Evolutionary conservation across 2,329 filamentous ascomycete species (phyloP), one percentile per base, ranked within the genome.

Genomic region (Zalaria obscura): DNA sequence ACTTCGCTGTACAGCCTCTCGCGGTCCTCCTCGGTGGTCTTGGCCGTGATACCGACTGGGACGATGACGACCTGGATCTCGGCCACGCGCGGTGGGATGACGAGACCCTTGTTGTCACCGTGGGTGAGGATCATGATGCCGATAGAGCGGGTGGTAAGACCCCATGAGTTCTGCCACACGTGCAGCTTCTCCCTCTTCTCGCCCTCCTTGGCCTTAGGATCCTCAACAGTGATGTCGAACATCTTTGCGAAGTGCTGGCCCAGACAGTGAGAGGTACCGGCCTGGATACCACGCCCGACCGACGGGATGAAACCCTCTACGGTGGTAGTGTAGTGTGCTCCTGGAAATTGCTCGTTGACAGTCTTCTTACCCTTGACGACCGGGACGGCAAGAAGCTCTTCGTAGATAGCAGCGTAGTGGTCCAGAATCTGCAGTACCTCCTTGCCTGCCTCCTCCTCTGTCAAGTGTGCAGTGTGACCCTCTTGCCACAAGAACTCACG

Each of bases 111-210:
- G 68, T 98, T 83, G 60, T 98, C 91, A 55, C 87, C 82, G 66
- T 98, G 91, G 46, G 93, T 87, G 78, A 98, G 91, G 56, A 95
- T 84, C 89, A 96, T 96, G 61, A 96, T 87, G 67, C 91, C 93
- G 50, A 98, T 93, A 43, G 89, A 86, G 59, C 91, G 86, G 41
- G 91, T 98, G 1, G 89, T 96, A 46, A 98, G 76, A 65, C 91
- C 91, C 91, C 91, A 98, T 9, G 87, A 95, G 70, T 98, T 98
- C 63, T 98, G 91, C 88, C 89, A 96, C 43, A 96, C 88, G 57
- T 89, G 69, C 43, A 95, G 68, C 55, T 86, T 80, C 52, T 80
- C 73, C 50, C 83, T 83, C 65, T 84, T 82, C 61, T 91, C 77
- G 38, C 75, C 78, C 27, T 59, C 61, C 37, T 72, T 69, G 56